Evolutionary conservation across 129 eudicot species (phyloP), one percentile per base, ranked within the genome.

Genomic region (Escallonia herrerae): DNA sequence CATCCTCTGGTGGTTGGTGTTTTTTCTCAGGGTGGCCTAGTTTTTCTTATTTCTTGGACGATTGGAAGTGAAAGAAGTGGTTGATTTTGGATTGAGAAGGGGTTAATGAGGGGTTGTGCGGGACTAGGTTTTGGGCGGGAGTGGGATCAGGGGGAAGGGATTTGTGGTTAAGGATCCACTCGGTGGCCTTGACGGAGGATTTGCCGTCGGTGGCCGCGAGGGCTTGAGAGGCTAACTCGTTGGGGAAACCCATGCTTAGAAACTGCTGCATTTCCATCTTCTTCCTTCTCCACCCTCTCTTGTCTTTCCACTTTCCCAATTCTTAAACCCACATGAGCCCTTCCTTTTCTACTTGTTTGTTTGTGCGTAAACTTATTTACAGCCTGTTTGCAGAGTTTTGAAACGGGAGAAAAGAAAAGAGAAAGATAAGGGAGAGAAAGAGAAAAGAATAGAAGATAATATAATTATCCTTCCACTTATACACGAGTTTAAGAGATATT

Each of bases 181-280:
- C 90, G 60, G 90, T 74, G 70, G 97, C 97, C 60, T 63, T 64
- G 72, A 73, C 52, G 66, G 80, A 4, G 67, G 84, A 79, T 5
- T 72, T 58, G 74, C 89, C 90, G 74, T 67, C 85, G 61, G 84
- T 83, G 77, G 86, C 84, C 15, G 79, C 60, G 38, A 90, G 84
- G 39, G 97, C 95, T 72, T 87, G 73, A 58, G 84, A 67, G 47
- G 78, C 90, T n/a, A 80, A 59, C 9, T 84, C 93, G 15, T 57
- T 51, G 51, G 95, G 22, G 83, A 90, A 90, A 15, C 97, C 97
- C 97, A 90, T 90, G 76, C 71, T 87, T 6, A 78, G 71, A 33
- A 90, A 95, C 72, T 87, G 80, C 67, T 87, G 71, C 73, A 56
- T 74, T 62, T 71, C 72, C 73, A 43, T 53, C 45, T 63, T 50